phyloP scores from a whole-genome alignment of 805 yeast genomes.

The Candida rishiriensis region DNA sequence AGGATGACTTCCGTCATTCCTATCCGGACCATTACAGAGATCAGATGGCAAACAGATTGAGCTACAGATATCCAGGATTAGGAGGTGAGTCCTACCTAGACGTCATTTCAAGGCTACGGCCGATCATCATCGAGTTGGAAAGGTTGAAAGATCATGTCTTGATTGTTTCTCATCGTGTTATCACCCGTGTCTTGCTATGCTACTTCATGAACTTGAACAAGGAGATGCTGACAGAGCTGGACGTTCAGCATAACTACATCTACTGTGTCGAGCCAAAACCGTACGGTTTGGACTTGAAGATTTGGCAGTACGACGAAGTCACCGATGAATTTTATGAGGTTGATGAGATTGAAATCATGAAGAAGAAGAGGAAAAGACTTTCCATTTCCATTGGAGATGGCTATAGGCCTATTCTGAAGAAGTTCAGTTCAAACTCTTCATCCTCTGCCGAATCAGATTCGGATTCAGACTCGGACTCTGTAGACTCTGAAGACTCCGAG shows the following conservation, averaged over 20 bases:
- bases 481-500: conserved; percentile 12
- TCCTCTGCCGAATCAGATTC: no score
- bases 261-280: conserved; percentile 37
- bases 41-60: conserved; percentile 27
- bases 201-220: conserved; percentile 34
- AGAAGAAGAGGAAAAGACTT: conserved; percentile 29
- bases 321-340: conserved; percentile 34
- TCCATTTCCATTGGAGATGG: conserved; percentile 21
- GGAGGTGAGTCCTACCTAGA: conserved; percentile 37
- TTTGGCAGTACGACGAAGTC: conserved; percentile 32
- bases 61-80: conserved; percentile 33
- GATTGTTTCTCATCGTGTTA: conserved; percentile 32
- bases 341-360: conserved; percentile 33
- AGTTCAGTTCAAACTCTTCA: conserved; percentile 6
- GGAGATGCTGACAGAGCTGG: conserved; percentile 35
- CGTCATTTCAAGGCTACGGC: conserved; percentile 31
- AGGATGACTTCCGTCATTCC: conserved; percentile 24
- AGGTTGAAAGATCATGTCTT: conserved; percentile 32
- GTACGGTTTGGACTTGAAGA: conserved; percentile 33
- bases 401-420: conserved; percentile 19
- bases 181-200: conserved; percentile 31
- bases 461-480: conserved; percentile 7
- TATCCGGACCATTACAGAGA: conserved; percentile 26
- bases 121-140: conserved; percentile 33
- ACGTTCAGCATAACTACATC: conserved; percentile 32